Conservation (phyloP, 139 green algal species). For the Closterium sp. region DNA sequence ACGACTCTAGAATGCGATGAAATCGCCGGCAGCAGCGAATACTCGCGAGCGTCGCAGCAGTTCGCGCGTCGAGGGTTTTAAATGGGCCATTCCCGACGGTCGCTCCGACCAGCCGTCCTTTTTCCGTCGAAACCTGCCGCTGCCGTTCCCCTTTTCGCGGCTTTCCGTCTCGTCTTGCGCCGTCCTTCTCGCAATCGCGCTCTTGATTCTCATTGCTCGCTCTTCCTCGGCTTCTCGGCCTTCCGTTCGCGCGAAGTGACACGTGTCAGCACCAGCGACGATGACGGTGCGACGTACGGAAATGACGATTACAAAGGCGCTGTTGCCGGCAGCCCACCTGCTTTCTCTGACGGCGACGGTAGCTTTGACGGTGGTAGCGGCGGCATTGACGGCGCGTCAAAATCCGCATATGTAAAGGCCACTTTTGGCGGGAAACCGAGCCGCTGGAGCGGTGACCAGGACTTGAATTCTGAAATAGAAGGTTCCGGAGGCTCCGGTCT, state of each 20-base stretch:
- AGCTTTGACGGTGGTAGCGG: background rate
- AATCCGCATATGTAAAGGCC: background rate
- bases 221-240: background rate
- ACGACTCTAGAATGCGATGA: background rate
- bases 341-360: background rate
- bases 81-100: background rate
- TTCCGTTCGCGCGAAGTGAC: background rate
- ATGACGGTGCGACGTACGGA: background rate
- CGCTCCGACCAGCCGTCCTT: background rate
- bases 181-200: background rate
- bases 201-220: background rate
- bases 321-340: background rate
- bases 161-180: background rate
- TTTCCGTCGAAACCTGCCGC: background rate
- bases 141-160: background rate
- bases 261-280: background rate
- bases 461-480: background rate
- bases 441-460: background rate
- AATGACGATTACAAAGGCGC: background rate
- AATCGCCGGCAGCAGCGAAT: background rate
- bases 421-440: background rate
- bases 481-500: background rate
- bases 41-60: background rate
- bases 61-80: background rate
- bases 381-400: background rate